A percentile compares a stretch with the other conserved stretches of the same genome.
These are phyloP conservation scores for Colletotrichum spaethianum DNA, from an alignment of 2,329 filamentous ascomycete species.

Conservation along the genomic window DNA sequence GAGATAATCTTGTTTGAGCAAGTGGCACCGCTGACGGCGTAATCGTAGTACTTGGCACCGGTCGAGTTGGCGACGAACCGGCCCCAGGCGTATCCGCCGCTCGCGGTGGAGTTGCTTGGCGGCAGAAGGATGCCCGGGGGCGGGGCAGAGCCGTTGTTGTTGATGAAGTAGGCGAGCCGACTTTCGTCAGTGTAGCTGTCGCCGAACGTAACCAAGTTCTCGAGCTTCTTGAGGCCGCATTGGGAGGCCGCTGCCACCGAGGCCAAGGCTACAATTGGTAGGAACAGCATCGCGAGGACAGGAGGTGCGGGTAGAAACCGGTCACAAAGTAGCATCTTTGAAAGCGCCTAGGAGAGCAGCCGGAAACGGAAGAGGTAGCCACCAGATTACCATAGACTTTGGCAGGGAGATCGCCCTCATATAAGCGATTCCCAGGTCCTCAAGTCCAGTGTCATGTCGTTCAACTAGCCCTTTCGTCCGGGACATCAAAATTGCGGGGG, in stretches of 20 bases:
- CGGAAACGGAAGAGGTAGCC: neutral
- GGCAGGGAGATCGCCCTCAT: neutral
- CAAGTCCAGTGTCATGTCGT: constrained; percentile 6
- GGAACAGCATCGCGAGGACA: constrained; percentile 19
- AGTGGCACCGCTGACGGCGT: constrained; percentile 80
- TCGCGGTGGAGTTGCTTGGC: constrained; percentile 66
- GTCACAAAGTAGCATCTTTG: neutral
- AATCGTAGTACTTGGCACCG: constrained; percentile 72
- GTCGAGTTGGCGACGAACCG: constrained; percentile 75
- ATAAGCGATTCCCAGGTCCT: neutral
- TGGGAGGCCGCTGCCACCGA: constrained; percentile 38
- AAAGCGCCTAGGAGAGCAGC: neutral
- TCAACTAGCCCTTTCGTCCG: constrained; percentile 9
- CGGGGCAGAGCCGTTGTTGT: constrained; percentile 71
- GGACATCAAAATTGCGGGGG: neutral
- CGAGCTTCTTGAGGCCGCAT: constrained; percentile 61
- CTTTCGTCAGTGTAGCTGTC: constrained; percentile 85
- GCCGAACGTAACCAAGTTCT: constrained; percentile 78
- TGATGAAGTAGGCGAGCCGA: constrained; percentile 74
- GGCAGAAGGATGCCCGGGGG: constrained; percentile 69
- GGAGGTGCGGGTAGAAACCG: neutral
- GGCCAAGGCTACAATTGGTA: constrained; percentile 22
- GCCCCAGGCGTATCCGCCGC: constrained; percentile 78
- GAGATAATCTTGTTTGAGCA: constrained; percentile 79
- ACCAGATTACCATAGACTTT: neutral